Conservation (phyloP, 2,329 filamentous ascomycete genomes). For the Hirsutella rhossiliensis region DNA sequence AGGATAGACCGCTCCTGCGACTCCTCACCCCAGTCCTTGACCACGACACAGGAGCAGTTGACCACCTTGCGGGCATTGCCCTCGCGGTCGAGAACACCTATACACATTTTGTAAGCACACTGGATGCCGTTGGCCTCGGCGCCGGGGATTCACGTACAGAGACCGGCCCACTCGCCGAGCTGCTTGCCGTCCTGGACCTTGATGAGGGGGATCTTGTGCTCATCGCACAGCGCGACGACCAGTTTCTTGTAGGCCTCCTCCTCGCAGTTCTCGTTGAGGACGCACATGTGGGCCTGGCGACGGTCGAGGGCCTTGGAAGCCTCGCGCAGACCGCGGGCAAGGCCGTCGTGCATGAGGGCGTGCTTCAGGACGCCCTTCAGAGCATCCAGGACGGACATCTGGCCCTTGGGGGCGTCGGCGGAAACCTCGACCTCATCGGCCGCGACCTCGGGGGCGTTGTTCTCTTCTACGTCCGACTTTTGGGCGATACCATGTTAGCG, state of each 20-base stretch:
- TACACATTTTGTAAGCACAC: conserved; percentile 17
- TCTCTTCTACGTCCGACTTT: conserved; percentile 99
- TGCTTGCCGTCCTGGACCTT: conserved; percentile 99
- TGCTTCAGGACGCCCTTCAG: conserved; percentile 99
- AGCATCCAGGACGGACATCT: conserved; percentile 97
- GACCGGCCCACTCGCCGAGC: conserved; percentile 98
- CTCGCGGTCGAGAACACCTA: conserved; percentile 96
- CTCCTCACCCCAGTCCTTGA: conserved; percentile 99
- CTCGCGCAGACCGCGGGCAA: conserved; percentile 95
- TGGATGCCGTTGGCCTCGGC: not conserved
- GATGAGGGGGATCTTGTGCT: conserved; percentile 99
- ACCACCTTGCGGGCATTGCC: conserved; percentile 99
- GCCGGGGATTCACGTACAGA: conserved; percentile 59
- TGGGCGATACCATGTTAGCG: conserved; percentile 6
- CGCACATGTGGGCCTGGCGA: conserved; percentile 99
- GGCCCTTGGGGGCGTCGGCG: conserved; percentile 80
- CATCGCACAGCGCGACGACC: conserved; percentile 93
- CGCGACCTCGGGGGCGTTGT: conserved; percentile 70
- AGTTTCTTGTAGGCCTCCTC: conserved; percentile 99
- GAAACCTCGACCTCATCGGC: conserved; percentile 91
- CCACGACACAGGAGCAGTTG: conserved; percentile 99
- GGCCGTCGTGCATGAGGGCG: conserved; percentile 98
- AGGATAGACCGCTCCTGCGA: conserved; percentile 97
- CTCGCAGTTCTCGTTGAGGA: conserved; percentile 99
- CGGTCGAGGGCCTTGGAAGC: conserved; percentile 97